Base-by-base conservation (phyloP, 164 flowering plant species). In the Tetracentron sinense region DNA sequence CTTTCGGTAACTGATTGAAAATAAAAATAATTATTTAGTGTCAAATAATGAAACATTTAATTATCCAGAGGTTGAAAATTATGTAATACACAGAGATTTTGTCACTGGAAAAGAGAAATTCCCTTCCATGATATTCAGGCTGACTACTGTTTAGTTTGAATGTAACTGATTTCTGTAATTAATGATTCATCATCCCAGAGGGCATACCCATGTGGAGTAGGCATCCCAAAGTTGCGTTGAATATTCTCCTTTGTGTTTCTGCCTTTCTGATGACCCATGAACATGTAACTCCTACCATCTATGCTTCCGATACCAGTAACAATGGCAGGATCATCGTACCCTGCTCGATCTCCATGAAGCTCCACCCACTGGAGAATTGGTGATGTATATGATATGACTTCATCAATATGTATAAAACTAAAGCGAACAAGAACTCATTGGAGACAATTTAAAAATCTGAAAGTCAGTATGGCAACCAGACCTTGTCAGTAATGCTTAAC, bases 201-300 rank as follows among this genome's bases (percentile, higher is more conserved):
- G 7, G 64, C 81, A 76, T 84, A 94, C 97, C 99, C 99, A 71
- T 94, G 97, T 19, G 99, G 99, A 67, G 97, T 91, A 75, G 99
- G 99, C 99, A 94, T 94, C 60, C 96, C 99, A 81, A 94, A 94
- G 76, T 94, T 94, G n/a, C 97, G 90, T 57, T 78, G 66, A 58
- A 94, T 88, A 67, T 89, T 91, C 73, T 91, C 99, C 74, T 94
- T 94, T 35, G 99, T 88, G 48, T 94, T 88, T 74, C 97, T 82
- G 14, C 99, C 99, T 75, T 91, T 91, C 52, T 94, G 99, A 58
- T 94, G 99, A 66, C 97, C 99, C 47, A 94, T 91, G 78, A 94
- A 89, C 96, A 91, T 86, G 69, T 85, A 91, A 53, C 75, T 77
- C 69, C 71, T 78, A 58, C 94, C 97, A 75, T 88, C 86, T 62